Percentiles rank a stretch among this genome's conserved stretches.
phyloP scores from a whole-genome alignment of 345 rosid species.

The Barbarea vulgaris region DNA sequence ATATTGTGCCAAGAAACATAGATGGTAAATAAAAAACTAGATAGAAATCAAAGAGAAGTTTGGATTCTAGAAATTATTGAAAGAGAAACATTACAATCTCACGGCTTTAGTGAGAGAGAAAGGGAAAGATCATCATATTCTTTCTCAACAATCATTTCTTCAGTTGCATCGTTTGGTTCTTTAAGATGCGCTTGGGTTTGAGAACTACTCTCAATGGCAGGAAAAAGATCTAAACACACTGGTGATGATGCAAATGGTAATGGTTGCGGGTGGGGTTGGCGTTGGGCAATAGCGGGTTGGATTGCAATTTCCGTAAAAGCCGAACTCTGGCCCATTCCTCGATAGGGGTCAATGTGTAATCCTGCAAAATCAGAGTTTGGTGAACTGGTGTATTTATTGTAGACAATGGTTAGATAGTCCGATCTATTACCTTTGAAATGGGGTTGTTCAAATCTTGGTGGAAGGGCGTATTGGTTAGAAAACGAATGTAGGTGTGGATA shows the following conservation, averaged over 20 bases:
- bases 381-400: neutral
- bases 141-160: neutral
- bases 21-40: neutral
- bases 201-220: neutral
- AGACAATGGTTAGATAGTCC: neutral
- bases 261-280: neutral
- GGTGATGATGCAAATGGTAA: neutral
- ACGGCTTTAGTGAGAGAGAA: conserved; percentile 17
- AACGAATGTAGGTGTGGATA: neutral
- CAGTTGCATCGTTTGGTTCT: neutral
- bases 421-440: neutral
- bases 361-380: neutral
- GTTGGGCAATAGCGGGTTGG: neutral
- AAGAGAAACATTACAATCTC: neutral
- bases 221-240: neutral
- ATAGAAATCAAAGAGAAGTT: no score
- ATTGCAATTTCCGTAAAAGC: neutral
- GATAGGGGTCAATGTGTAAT: neutral
- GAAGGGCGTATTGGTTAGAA: neutral
- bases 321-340: neutral
- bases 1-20: neutral
- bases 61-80: neutral
- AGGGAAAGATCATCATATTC: conserved; percentile 1
- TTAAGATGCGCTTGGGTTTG: neutral
- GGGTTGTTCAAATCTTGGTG: conserved; percentile 8